A percentile compares a stretch with the other conserved stretches of the same genome.
Evolutionary conservation across 345 rosid species (phyloP).

Genomic region (Mercurialis annua): DNA sequence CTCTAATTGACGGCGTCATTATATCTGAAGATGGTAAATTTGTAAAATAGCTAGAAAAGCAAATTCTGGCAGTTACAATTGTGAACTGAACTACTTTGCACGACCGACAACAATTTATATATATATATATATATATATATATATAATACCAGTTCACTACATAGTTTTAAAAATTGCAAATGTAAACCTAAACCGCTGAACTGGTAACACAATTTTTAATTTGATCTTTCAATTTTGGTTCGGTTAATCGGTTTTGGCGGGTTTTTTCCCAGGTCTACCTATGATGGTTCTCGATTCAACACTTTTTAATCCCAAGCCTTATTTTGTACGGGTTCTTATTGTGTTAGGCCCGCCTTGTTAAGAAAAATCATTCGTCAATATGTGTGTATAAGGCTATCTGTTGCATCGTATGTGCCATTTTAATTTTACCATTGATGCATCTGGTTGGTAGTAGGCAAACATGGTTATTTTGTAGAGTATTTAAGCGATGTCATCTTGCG

Average conservation of each 20-base stretch:
- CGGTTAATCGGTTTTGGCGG: background rate
- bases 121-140: too few relatives aligned
- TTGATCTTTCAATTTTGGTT: background rate
- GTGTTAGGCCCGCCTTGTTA: background rate
- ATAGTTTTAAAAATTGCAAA: too few relatives aligned
- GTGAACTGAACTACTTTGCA: background rate
- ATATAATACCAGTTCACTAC: too few relatives aligned
- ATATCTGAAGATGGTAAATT: background rate
- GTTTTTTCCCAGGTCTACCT: background rate
- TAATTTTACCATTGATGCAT: background rate
- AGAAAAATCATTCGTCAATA: background rate
- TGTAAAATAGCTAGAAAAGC: conserved; percentile 1
- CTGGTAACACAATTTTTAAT: too few relatives aligned
- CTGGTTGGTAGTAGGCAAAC: background rate
- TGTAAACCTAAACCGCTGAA: too few relatives aligned
- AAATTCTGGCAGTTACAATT: background rate
- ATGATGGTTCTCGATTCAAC: background rate
- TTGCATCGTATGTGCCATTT: background rate
- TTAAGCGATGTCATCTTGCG: conserved; percentile 2
- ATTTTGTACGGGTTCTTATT: background rate
- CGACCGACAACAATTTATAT: too few relatives aligned
- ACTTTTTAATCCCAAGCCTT: background rate
- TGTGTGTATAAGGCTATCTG: too few relatives aligned
- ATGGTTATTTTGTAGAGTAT: background rate
- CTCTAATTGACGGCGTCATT: too few relatives aligned